These are phyloP conservation scores for Abrus pulchellus DNA, from an alignment of 306 rosid genomes.

Conservation along the genomic window DNA sequence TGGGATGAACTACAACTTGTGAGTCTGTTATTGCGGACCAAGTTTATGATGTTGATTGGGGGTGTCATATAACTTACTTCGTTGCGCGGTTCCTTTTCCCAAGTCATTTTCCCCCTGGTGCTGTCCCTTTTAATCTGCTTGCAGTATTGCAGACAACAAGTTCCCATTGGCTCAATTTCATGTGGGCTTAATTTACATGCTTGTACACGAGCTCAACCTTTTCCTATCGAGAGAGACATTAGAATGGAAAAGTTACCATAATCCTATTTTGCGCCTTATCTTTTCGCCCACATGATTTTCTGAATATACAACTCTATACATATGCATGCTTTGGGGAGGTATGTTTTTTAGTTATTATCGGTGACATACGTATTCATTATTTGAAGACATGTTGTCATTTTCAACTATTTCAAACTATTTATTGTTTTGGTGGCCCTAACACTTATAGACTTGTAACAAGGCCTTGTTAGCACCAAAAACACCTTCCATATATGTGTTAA, in stretches of 20 bases:
- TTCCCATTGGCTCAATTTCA: constrained; percentile 40
- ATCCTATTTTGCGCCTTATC: not conserved
- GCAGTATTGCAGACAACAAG: constrained; percentile 43
- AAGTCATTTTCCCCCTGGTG: constrained; percentile 35
- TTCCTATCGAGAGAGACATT: not conserved
- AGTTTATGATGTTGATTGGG: constrained; percentile 36
- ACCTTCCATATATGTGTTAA: not conserved
- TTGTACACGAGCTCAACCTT: not conserved
- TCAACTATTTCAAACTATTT: not conserved
- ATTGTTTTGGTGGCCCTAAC: not conserved
- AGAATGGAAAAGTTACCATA: constrained; percentile 11
- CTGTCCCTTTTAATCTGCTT: constrained; percentile 41
- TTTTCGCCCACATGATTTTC: not conserved
- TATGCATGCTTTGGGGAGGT: constrained; percentile 8
- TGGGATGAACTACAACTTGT: constrained; percentile 29
- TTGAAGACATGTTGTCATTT: constrained; percentile 25
- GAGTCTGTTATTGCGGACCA: constrained; percentile 45
- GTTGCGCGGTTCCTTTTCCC: constrained; percentile 26
- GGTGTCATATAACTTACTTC: not conserved
- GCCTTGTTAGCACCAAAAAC: no score
- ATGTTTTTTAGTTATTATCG: not conserved
- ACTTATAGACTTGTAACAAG: not conserved
- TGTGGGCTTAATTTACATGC: constrained; percentile 1
- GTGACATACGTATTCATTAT: not conserved
- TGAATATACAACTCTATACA: not conserved